Evolutionary conservation across 768 basidiomycete genomes (phyloP), one percentile per base, ranked within the genome.

Genomic region (Phylloporus arenicola): DNA sequence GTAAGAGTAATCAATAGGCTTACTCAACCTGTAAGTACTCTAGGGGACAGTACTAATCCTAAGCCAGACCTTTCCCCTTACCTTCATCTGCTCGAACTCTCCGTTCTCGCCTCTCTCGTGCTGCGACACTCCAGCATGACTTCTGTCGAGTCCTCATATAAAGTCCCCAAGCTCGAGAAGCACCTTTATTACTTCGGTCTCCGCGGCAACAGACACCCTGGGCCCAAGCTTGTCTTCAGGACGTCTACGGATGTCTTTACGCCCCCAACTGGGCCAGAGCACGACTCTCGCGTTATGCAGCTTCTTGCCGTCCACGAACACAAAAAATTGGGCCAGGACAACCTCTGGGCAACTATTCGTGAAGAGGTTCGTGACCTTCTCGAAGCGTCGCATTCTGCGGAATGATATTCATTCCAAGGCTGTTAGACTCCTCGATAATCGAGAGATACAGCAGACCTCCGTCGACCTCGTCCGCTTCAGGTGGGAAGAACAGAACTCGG

Each of bases 351-450:
- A 10, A 59, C 11, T 4, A 51, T 72, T 65, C 68, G 68, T 52
- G 47, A 49, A 38, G 35, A 68, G 57, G 71, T 72, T 46, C 57
- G 67, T 68, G 68, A 52, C 50, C 35, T 67, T 70, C 59, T 68
- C 54, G 56, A 51, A 49, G 58, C 46, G 55, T 45, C 60, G 57
- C 53, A 67, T 55, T 68, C 41, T 57, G 47, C 46, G 41, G 51
- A 60, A 64, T 69, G 50, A 70, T 56, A 53, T 66, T 64, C 54
- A 50, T 66, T 64, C 50, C 56, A 65, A 72, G 71, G 54, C 64
- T 44, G 68, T 63, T 17, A 35, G 53, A 41, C 61, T 69, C 46
- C 53, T 64, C 47, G 54, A 64, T 44, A 9, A 59, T n/a, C 17
- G 34, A 53, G 12, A 52, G 1, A 66, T 69, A 51, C 41, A 55